These are phyloP conservation scores for Malassezia yamatoensis DNA, from an alignment of 1,284 basidiomycete genomes.

Conservation along the genomic window DNA sequence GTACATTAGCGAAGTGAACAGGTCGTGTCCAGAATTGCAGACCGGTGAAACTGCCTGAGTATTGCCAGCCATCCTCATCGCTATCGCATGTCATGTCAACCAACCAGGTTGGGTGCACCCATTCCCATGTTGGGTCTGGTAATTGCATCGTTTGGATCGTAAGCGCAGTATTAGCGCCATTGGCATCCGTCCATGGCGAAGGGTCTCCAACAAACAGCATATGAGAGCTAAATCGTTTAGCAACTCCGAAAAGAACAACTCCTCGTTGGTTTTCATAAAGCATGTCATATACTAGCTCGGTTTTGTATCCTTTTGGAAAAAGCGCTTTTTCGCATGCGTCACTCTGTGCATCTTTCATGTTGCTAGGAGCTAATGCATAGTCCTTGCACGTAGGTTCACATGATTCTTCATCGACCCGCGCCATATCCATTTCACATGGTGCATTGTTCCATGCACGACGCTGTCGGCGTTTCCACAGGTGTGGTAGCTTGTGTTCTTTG, in stretches of 20 bases:
- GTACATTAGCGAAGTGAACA: conserved; percentile 1
- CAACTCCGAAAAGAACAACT: conserved; percentile 40
- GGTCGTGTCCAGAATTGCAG: conserved; percentile 10
- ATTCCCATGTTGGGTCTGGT: conserved; percentile 45
- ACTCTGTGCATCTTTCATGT: not conserved
- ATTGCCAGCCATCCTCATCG: conserved; percentile 47
- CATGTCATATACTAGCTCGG: conserved; percentile 31
- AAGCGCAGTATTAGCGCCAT: conserved; percentile 32
- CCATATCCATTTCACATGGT: not conserved
- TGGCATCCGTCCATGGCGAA: conserved; percentile 35
- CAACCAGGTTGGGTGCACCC: conserved; percentile 43
- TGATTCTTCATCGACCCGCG: not conserved
- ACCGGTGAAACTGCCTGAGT: conserved; percentile 33
- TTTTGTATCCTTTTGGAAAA: not conserved
- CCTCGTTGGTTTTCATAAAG: conserved; percentile 46
- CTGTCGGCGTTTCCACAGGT: not conserved
- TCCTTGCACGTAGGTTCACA: not conserved
- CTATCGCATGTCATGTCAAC: conserved; percentile 47
- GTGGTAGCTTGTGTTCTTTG: not conserved
- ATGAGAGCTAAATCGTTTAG: conserved; percentile 37
- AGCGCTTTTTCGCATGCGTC: not conserved
- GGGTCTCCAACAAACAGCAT: conserved; percentile 43
- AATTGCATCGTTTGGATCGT: conserved; percentile 43
- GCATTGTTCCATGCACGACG: conserved; percentile 6
- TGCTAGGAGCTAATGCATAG: not conserved